Evolutionary conservation across 1,139 yeast genomes (phyloP), one percentile per base, ranked within the genome.

Genomic region (Candida freyschussii): DNA sequence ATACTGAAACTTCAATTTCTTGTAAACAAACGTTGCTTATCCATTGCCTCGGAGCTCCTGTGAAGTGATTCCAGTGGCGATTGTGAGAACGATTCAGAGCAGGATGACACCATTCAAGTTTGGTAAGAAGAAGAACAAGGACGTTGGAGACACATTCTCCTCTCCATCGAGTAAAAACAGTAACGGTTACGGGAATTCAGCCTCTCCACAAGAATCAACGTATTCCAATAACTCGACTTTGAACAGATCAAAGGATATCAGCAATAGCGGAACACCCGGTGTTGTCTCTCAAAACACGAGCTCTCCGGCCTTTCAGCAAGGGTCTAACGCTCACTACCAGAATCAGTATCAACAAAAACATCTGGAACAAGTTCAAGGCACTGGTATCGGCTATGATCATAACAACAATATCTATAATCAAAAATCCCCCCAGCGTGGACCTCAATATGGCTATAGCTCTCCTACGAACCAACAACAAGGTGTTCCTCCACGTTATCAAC

Each of bases 61-160:
- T 5, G 27, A 13, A 6, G 17, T 12, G 19, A 12, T 17, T 5
- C 6, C 13, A 10, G 23, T 26, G 23, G 22, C 16, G 9, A 13
- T 19, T 14, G 23, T 14, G 11, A 15, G 13, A n/a, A n/a, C n/a
- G n/a, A n/a, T n/a, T n/a, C n/a, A n/a, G n/a, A n/a, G n/a, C n/a
- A n/a, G n/a, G 2, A 45, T 47, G 51, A 44, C 55, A 7, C 48
- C 53, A 2, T 50, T 50, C 44, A 50, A 48, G 40, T 50, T 50
- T 36, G 52, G 55, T 6, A 50, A 47, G 42, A 50, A 48, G 43
- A 48, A 48, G 42, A 40, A 45, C 25, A 33, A 41, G 17, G 42
- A 39, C 12, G 27, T 17, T 3, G 29, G 27, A 5, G 40, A 27
- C 13, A 21, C 37, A 5, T 29, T 30, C 22, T 33, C 45, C 8